These are phyloP conservation scores for Coemansia reversa DNA, from an alignment of 192 early-diverging fungal genomes.

Conservation along the genomic window DNA sequence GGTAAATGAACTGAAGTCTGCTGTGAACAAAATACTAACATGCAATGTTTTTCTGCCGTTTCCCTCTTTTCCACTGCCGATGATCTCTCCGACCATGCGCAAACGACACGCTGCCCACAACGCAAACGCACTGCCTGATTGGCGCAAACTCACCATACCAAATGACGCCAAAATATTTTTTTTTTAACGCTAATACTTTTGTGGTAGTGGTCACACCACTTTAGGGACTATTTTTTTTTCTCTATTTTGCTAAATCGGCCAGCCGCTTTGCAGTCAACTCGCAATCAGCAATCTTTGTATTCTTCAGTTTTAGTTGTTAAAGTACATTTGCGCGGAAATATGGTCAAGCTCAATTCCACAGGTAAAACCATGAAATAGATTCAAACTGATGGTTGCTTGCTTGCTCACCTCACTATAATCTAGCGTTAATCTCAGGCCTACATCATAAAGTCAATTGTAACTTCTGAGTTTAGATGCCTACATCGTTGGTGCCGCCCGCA, in stretches of 20 bases:
- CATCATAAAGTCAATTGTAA: background rate
- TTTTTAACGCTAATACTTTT: too few species aligned
- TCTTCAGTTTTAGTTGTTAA: slow-evolving; percentile 16
- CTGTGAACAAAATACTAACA: too few species aligned
- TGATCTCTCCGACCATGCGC: too few species aligned
- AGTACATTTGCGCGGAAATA: background rate
- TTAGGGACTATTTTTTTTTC: too few species aligned
- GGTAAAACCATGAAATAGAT: slow-evolving; percentile 12
- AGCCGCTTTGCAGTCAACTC: background rate
- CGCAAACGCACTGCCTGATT: too few species aligned
- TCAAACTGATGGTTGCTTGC: background rate
- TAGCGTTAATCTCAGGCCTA: background rate
- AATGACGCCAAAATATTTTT: too few species aligned
- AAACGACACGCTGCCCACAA: too few species aligned
- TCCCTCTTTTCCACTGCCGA: too few species aligned
- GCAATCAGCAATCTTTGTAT: slow-evolving; percentile 13
- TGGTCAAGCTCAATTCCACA: slow-evolving; percentile 28
- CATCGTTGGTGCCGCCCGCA: slow-evolving; percentile 87
- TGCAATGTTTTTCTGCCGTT: too few species aligned
- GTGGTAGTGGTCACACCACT: too few species aligned
- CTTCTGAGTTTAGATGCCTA: slow-evolving; percentile 65
- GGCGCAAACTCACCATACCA: too few species aligned
- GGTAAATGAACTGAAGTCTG: too few species aligned
- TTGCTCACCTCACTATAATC: background rate
- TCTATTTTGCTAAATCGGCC: background rate